These are phyloP conservation scores for Mycena galericulata DNA, from an alignment of 768 basidiomycete species.

Conservation along the genomic window DNA sequence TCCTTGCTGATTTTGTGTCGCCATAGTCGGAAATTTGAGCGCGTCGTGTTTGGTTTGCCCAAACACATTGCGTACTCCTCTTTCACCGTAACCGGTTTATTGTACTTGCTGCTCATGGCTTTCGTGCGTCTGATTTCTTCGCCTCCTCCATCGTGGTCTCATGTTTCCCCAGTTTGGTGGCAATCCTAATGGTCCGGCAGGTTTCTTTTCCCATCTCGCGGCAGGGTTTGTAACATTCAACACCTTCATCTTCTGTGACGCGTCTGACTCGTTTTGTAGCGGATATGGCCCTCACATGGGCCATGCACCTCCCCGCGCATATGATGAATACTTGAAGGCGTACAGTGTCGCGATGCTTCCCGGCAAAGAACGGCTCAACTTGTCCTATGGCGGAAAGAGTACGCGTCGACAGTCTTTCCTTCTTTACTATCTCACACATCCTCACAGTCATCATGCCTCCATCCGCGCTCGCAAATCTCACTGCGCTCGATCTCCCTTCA, in stretches of 20 bases:
- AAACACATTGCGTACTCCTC: conserved; percentile 37
- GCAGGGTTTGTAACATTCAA: conserved; percentile 37
- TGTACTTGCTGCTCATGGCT: conserved; percentile 47
- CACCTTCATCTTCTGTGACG: background rate
- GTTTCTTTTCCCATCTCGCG: conserved; percentile 74
- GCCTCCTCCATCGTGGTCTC: conserved; percentile 1
- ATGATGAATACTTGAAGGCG: conserved; percentile 94
- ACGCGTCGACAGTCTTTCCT: conserved; percentile 41
- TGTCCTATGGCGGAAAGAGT: conserved; percentile 99
- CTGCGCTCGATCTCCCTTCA: conserved; percentile 85
- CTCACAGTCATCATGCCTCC: conserved; percentile 91
- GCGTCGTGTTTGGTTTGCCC: conserved; percentile 11
- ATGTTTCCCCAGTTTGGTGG: conserved; percentile 49
- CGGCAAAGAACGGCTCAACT: conserved; percentile 86
- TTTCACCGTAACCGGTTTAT: conserved; percentile 7
- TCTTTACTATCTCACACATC: conserved; percentile 21
- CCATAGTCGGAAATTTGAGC: conserved; percentile 29
- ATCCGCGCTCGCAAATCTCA: conserved; percentile 90
- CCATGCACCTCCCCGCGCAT: conserved; percentile 75
- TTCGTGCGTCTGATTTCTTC: conserved; percentile 50
- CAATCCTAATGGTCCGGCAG: conserved; percentile 65
- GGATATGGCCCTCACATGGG: conserved; percentile 60
- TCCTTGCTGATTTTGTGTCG: conserved; percentile 53
- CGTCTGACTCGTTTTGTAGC: conserved; percentile 63
- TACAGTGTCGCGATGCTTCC: conserved; percentile 96